Percentiles rank a stretch among this genome's conserved stretches.
phyloP scores from a whole-genome alignment of 2,329 filamentous ascomycete genomes.

The Phialemoniopsis sp. region DNA sequence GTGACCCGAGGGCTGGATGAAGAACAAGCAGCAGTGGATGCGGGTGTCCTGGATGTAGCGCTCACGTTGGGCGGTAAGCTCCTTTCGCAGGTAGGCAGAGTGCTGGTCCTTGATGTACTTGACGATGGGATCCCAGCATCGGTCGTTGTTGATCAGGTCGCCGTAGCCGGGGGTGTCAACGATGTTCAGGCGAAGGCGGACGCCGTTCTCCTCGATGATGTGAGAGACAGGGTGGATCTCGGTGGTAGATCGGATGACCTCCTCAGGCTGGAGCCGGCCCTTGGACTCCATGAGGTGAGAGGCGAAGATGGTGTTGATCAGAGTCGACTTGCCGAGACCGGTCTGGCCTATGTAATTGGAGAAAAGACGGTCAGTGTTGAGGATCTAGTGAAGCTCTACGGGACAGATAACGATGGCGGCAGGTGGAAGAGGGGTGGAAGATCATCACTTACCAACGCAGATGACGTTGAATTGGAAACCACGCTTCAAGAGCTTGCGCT shows the following conservation, averaged over 20 bases:
- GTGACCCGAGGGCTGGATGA: slow-evolving; percentile 98
- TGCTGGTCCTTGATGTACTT: slow-evolving; percentile 99
- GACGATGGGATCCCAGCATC: slow-evolving; percentile 99
- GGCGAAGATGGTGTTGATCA: slow-evolving; percentile 99
- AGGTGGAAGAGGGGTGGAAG: too few relatives aligned
- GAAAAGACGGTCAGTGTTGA: slow-evolving; percentile 2
- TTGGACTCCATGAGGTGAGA: slow-evolving; percentile 99
- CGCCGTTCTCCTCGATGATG: slow-evolving; percentile 99
- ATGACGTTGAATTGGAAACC: slow-evolving; percentile 95
- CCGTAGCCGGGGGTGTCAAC: slow-evolving; percentile 98
- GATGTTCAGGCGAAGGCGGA: slow-evolving; percentile 95
- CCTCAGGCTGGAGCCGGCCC: slow-evolving; percentile 86
- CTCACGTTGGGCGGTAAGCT: slow-evolving; percentile 97
- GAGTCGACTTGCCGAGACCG: slow-evolving; percentile 94
- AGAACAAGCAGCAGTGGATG: slow-evolving; percentile 99
- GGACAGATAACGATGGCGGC: too few relatives aligned
- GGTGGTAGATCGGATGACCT: slow-evolving; percentile 90
- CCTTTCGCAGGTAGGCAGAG: slow-evolving; percentile 97
- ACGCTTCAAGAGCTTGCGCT: slow-evolving; percentile 98
- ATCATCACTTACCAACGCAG: slow-evolving; percentile 78
- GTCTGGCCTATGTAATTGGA: slow-evolving; percentile 70
- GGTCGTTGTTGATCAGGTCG: slow-evolving; percentile 98
- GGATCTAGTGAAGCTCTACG: too few relatives aligned
- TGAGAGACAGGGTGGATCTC: slow-evolving; percentile 98
- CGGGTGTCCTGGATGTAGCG: slow-evolving; percentile 98